Percentiles rank a stretch among this genome's conserved stretches.
Conservation (phyloP, 495 filamentous ascomycete species). For the Bombardia bombarda region DNA sequence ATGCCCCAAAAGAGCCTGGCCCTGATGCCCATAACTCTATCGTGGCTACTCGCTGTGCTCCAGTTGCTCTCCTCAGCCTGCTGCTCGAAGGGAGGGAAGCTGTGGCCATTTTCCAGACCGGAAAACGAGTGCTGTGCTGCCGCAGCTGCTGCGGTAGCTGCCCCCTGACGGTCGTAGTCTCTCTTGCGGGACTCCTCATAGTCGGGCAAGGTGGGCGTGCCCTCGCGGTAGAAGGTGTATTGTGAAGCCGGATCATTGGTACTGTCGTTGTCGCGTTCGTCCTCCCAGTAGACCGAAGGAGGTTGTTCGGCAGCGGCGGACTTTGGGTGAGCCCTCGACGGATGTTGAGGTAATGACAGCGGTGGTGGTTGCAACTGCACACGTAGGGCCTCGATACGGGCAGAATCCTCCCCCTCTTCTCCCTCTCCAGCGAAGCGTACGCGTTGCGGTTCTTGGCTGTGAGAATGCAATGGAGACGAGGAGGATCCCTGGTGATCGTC, state of each 20-base stretch:
- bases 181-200: slow-evolving; percentile 11
- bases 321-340: no score
- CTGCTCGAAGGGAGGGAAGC: slow-evolving; percentile 1
- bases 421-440: slow-evolving; percentile 22
- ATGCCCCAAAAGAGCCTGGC: slow-evolving; percentile 24
- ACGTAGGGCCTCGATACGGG: no score
- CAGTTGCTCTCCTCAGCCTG: slow-evolving; percentile 1
- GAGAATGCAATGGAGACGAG: background rate
- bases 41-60: slow-evolving; percentile 5
- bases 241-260: slow-evolving; percentile 1
- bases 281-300: slow-evolving; percentile 24
- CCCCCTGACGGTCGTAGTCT: background rate
- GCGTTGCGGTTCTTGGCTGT: background rate
- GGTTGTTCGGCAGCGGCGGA: background rate
- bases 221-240: slow-evolving; percentile 32
- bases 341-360: no score
- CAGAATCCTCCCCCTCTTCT: no score
- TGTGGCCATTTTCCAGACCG: background rate
- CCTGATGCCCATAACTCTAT: slow-evolving; percentile 17
- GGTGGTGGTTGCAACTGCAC: no score
- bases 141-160: background rate
- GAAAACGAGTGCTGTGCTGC: background rate
- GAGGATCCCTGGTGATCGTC: slow-evolving; percentile 15
- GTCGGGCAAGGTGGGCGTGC: slow-evolving; percentile 23
- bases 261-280: slow-evolving; percentile 14